Base-by-base conservation (phyloP, 2,329 filamentous ascomycete genomes). In the Aureobasidium lini region DNA sequence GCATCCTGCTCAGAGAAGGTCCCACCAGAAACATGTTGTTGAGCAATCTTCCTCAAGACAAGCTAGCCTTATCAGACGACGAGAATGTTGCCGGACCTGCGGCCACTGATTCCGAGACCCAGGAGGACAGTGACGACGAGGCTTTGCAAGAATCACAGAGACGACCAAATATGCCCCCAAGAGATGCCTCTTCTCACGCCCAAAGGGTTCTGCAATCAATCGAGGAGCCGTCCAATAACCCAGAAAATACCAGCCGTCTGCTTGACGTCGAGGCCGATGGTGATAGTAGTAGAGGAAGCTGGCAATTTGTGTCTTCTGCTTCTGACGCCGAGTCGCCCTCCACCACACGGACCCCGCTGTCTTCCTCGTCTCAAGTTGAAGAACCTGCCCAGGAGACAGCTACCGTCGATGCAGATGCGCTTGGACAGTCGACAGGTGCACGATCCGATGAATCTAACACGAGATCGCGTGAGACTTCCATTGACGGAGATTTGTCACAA, bases 171-270 rank as follows among this genome's bases (percentile, higher is more conserved):
- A 57, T 57, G 54, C 54, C 43, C 32, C 54, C 54, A 15, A 47
- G 54, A 16, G 54, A 57, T 34, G 43, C 54, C 28, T 57, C 54
- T 4, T 57, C 54, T 8, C 42, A 57, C 15, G 54, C 54, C 15
- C 54, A 57, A 29, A 47, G 43, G n/a, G 54, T 57, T 13, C 31
- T 57, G 32, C 54, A 48, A 9, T 47, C 54, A 5, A 16, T 57
- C 13, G 54, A 57, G 11, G 54, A 57, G 18, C 13, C 37, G 6
- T 18, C 42, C n/a, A 13, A 16, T 9, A n/a, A 37, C 6, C 10
- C n/a, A n/a, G 39, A 36, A 9, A 4, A 10, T 13, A 23, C 10
- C 11, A 9, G n/a, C 15, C 42, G 13, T 18, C 11, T 7, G 8
- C 7, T 11, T 2, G 40, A 34, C 3, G 13, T 9, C 23, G 43